A percentile compares a stretch with the other conserved stretches of the same genome.
These are phyloP conservation scores for Rhodotorula mucilaginosa DNA, from an alignment of 1,284 basidiomycete species.

Conservation along the genomic window DNA sequence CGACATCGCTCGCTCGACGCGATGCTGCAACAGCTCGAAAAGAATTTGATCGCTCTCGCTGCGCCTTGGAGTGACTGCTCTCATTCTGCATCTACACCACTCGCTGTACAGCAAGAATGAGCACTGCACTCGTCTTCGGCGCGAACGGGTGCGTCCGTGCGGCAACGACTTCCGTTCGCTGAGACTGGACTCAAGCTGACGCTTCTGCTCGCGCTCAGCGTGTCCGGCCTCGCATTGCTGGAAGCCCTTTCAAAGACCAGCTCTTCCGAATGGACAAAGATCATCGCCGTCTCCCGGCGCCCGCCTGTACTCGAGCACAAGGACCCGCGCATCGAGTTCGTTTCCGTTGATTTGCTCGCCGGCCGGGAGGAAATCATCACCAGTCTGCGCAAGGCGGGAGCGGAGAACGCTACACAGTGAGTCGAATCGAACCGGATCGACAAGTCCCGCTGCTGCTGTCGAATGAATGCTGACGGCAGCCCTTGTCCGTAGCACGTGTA, in stretches of 20 bases:
- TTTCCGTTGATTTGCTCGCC: neutral
- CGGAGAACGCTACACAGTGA: neutral
- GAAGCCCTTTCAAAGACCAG: neutral
- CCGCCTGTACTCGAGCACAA: conserved; percentile 8
- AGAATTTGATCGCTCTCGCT: no score
- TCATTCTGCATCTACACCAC: neutral
- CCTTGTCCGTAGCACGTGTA: no score
- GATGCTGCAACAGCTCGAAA: no score
- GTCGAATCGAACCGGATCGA: neutral
- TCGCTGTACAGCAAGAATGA: neutral
- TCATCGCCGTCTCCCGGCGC: conserved; percentile 8
- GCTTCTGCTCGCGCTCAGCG: neutral
- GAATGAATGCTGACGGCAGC: neutral
- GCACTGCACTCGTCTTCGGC: conserved; percentile 8
- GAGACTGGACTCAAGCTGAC: neutral
- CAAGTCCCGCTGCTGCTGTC: neutral
- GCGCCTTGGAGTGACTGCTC: no score
- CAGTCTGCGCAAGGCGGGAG: neutral
- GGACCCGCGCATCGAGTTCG: conserved; percentile 2
- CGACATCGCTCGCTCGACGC: no score
- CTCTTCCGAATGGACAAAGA: conserved; percentile 4
- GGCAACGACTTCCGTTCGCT: no score
- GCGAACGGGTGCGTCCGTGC: neutral
- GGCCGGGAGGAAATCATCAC: neutral
- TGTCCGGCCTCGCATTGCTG: conserved; percentile 7